Evolutionary conservation across 1,139 yeast genomes (phyloP).

Genomic region (Debaryomyces psychrophilus): DNA sequence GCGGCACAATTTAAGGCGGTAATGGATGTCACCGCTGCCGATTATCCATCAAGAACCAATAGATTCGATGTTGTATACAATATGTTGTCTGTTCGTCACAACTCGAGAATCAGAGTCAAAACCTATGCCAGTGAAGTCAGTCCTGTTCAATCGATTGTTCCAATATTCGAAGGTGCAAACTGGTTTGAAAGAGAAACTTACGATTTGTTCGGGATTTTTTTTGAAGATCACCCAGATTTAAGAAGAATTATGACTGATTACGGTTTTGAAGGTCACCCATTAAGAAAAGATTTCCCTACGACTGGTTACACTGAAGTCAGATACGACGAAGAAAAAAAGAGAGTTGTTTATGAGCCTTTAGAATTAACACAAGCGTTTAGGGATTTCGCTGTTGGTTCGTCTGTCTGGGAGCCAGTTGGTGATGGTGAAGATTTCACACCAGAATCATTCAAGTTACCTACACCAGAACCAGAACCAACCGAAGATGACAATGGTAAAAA

Average conservation of each 20-base stretch:
- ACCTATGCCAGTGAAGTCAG: conserved; percentile 85
- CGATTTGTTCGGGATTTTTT: conserved; percentile 83
- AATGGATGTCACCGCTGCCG: conserved; percentile 85
- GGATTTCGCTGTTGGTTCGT: conserved; percentile 84
- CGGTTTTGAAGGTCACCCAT: conserved; percentile 91
- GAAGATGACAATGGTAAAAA: conserved; percentile 42
- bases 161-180: conserved; percentile 76
- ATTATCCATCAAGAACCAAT: conserved; percentile 81
- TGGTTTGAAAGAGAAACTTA: conserved; percentile 92
- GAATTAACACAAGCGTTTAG: conserved; percentile 92
- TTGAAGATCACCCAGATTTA: conserved; percentile 87
- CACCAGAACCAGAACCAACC: conserved; percentile 77
- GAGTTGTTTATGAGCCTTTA: conserved; percentile 86
- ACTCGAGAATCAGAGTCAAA: conserved; percentile 86
- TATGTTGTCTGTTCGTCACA: conserved; percentile 77
- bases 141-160: conserved; percentile 77
- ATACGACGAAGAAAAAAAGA: conserved; percentile 88
- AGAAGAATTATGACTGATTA: conserved; percentile 91
- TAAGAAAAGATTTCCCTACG: conserved; percentile 91
- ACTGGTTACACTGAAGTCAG: conserved; percentile 90
- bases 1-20: conserved; percentile 79
- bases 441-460: conserved; percentile 76
- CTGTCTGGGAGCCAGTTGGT: conserved; percentile 93
- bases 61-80: conserved; percentile 89
- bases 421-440: conserved; percentile 85